These are phyloP conservation scores for Lasiodiplodia citricola DNA, from an alignment of 2,329 filamentous ascomycete genomes.

Conservation along the genomic window DNA sequence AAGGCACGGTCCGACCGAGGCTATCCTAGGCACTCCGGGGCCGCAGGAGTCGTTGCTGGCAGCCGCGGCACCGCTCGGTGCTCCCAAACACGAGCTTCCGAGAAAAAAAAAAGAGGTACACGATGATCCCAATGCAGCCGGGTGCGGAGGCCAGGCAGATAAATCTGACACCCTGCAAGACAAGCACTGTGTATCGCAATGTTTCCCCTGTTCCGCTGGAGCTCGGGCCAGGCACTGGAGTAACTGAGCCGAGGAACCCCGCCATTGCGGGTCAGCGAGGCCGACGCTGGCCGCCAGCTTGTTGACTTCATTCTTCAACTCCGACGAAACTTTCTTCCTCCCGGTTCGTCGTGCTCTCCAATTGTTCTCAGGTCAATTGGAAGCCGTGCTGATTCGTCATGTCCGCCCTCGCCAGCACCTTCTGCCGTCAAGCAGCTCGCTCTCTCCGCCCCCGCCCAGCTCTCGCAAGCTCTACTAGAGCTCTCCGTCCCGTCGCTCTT, in stretches of 20 bases:
- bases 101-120: not conserved
- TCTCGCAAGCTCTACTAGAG: conserved; percentile 36
- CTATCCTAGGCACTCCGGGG: not conserved
- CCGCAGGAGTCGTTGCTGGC: not conserved
- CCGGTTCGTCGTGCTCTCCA: conserved; percentile 19
- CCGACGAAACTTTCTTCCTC: not conserved
- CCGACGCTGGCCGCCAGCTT: conserved; percentile 13
- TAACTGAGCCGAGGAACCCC: conserved; percentile 16
- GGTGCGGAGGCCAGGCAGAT: not conserved
- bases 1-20: conserved; percentile 13
- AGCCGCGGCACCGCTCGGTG: not conserved
- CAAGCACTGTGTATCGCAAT: not conserved
- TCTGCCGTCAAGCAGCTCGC: conserved; percentile 46
- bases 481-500: conserved; percentile 44
- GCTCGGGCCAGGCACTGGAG: conserved; percentile 10
- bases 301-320: not conserved
- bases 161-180: not conserved
- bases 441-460: conserved; percentile 41
- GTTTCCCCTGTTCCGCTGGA: not conserved
- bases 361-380: conserved; percentile 20
- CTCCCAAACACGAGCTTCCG: not conserved
- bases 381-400: conserved; percentile 35
- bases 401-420: conserved; percentile 50
- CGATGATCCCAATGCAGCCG: not conserved
- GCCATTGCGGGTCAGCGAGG: conserved; percentile 9